Conservation (phyloP, 2,329 filamentous ascomycete genomes). For the Arthrobotrys musiformis region DNA sequence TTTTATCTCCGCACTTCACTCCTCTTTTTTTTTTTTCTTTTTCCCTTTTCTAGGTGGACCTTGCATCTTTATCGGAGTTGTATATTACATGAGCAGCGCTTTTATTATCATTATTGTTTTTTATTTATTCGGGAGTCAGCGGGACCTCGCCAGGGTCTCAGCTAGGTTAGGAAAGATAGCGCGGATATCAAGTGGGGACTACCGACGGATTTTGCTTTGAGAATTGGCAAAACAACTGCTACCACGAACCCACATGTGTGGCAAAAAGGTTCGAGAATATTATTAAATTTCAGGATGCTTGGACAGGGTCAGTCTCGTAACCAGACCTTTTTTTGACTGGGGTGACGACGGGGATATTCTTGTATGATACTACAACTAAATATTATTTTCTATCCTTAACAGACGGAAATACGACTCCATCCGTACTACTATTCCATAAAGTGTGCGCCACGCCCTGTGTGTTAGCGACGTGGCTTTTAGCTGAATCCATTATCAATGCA, state of each 20-base stretch:
- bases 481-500: not conserved
- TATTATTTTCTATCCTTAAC: not conserved
- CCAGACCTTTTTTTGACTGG: too few species aligned
- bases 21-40: constrained; percentile 56
- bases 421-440: not conserved
- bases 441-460: not conserved
- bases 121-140: constrained; percentile 3
- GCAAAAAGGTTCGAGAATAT: not conserved
- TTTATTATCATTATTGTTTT: constrained; percentile 44
- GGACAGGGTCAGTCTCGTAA: too few species aligned
- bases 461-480: not conserved
- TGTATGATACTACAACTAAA: not conserved
- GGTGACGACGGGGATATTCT: not conserved
- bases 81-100: constrained; percentile 55
- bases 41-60: constrained; percentile 57
- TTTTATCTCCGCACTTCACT: constrained; percentile 56
- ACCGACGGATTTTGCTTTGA: not conserved
- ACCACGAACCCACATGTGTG: not conserved
- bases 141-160: not conserved
- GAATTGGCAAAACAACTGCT: not conserved
- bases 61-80: constrained; percentile 55
- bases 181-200: not conserved
- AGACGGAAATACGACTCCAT: not conserved
- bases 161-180: not conserved
- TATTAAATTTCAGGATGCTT: not conserved